Evolutionary conservation across 148 eudicot genomes (phyloP).

Genomic region (Rhododendron williamsianum): DNA sequence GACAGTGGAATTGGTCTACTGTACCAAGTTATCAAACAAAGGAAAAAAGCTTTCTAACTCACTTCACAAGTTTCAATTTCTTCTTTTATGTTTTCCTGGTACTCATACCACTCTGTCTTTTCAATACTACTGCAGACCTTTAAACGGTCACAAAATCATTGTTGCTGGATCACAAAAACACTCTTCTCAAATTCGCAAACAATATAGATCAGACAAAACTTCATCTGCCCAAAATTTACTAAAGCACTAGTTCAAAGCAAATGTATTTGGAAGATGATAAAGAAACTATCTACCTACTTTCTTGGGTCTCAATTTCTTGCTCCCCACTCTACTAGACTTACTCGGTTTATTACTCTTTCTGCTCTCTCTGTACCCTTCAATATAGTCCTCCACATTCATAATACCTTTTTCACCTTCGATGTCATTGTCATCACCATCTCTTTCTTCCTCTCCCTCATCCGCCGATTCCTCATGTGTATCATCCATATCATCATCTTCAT

Average conservation of each 20-base stretch:
- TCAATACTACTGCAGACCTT: not conserved
- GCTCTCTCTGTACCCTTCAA: not conserved
- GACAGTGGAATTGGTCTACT: not conserved
- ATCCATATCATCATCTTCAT: not conserved
- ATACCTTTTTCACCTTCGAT: not conserved
- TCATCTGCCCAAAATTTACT: not conserved
- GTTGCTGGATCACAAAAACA: not conserved
- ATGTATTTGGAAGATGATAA: not conserved
- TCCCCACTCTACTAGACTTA: not conserved
- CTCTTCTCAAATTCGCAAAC: not conserved
- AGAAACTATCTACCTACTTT: not conserved
- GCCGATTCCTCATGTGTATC: not conserved
- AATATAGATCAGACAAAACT: not conserved
- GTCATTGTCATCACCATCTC: conserved; percentile 23
- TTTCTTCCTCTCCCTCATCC: conserved; percentile 25
- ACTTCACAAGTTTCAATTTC: not conserved
- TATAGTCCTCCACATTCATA: not conserved
- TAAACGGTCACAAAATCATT: not conserved
- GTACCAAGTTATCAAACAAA: not conserved
- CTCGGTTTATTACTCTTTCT: not conserved
- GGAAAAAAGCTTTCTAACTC: not conserved
- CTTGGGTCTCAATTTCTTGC: not conserved
- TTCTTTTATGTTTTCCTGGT: not conserved
- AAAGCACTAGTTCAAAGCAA: not conserved
- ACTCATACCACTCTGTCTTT: not conserved